Evolutionary conservation across 306 rosid species (phyloP).

Genomic region (Clitoria ternatea): DNA sequence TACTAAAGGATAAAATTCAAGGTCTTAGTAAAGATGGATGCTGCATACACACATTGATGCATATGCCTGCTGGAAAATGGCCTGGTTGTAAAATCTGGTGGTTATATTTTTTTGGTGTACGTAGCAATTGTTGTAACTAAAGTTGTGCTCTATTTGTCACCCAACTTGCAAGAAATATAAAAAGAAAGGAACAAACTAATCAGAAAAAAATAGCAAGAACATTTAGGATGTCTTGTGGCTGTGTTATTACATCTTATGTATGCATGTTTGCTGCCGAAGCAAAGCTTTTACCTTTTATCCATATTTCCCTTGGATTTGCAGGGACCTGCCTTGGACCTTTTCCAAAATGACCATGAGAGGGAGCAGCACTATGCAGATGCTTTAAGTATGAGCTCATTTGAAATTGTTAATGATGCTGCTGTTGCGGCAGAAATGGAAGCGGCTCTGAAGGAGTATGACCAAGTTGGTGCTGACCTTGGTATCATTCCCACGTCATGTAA

Average conservation of each 20-base stretch:
- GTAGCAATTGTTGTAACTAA: not conserved
- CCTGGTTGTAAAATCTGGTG: no score
- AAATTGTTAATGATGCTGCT: conserved; percentile 43
- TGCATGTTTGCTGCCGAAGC: not conserved
- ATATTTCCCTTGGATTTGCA: conserved; percentile 27
- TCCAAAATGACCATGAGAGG: conserved; percentile 55
- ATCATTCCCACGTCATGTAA: conserved; percentile 65
- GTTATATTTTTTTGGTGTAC: not conserved
- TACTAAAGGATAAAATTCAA: no score
- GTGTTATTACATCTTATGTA: not conserved
- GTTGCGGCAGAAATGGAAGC: conserved; percentile 77
- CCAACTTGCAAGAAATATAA: not conserved
- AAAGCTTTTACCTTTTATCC: not conserved
- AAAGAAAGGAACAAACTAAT: not conserved
- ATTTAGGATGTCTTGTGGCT: not conserved
- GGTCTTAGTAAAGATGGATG: no score
- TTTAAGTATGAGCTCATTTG: conserved; percentile 49
- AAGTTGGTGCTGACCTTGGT: conserved; percentile 81
- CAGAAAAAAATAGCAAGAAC: not conserved
- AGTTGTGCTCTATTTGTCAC: not conserved
- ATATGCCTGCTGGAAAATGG: no score
- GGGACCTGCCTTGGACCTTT: conserved; percentile 71
- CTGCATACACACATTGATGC: no score
- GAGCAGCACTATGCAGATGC: conserved; percentile 75
- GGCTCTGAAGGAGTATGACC: conserved; percentile 72